A percentile compares a stretch with the other conserved stretches of the same genome.
Evolutionary conservation across 495 filamentous ascomycete genomes (phyloP).

Genomic region (Pseudevernia furfuracea): DNA sequence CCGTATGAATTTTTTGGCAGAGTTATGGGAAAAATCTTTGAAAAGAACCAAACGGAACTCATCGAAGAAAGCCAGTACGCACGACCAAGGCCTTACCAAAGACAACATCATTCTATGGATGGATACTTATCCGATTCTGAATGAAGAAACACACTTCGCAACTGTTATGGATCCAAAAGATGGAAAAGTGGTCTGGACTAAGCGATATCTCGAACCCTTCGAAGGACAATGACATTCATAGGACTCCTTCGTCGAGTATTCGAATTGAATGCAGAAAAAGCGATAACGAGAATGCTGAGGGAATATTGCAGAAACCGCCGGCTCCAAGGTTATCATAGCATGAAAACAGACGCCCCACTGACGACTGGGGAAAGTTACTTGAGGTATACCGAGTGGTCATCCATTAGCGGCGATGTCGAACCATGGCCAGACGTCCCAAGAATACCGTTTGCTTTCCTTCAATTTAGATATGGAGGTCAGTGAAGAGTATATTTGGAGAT

Average conservation of each 20-base stretch:
- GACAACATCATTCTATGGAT: constrained; percentile 38
- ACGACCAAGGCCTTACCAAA: constrained; percentile 1
- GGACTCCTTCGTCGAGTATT: background rate
- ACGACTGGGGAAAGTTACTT: background rate
- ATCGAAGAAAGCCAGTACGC: background rate
- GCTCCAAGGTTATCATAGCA: background rate
- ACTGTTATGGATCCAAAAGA: constrained; percentile 43
- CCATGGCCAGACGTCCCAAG: background rate
- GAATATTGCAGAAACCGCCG: background rate
- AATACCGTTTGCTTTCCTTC: background rate
- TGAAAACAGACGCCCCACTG: background rate
- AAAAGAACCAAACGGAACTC: background rate
- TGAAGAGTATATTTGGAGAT: background rate
- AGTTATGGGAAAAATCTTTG: constrained; percentile 14
- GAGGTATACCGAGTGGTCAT: background rate
- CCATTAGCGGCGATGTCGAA: background rate
- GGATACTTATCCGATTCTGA: constrained; percentile 40
- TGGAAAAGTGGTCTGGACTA: constrained; percentile 40
- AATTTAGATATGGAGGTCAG: background rate
- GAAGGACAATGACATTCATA: background rate
- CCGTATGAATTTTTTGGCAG: constrained; percentile 15
- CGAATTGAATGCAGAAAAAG: background rate
- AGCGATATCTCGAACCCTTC: constrained; percentile 28
- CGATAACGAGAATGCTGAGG: background rate
- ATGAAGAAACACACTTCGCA: constrained; percentile 48